A percentile compares a stretch with the other conserved stretches of the same genome.
These are phyloP conservation scores for Peronospora farinosa DNA, from an alignment of 352 stramenopile genomes.

Conservation along the genomic window DNA sequence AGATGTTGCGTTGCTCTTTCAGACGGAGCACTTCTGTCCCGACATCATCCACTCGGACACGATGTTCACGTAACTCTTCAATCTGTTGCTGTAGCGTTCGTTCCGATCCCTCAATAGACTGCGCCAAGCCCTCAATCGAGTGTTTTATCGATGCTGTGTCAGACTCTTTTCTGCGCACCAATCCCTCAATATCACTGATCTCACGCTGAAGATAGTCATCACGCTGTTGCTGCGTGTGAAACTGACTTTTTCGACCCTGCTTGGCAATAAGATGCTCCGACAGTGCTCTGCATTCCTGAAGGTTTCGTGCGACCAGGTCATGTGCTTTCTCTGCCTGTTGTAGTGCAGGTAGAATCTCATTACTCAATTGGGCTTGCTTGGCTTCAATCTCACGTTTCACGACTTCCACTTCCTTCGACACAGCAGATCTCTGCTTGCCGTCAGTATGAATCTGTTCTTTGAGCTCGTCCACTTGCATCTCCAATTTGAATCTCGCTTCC, in stretches of 20 bases:
- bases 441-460: conserved; percentile 53
- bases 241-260: conserved; percentile 93
- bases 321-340: conserved; percentile 53
- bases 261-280: conserved; percentile 92
- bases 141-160: conserved; percentile 39
- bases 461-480: conserved; percentile 76
- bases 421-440: conserved; percentile 31
- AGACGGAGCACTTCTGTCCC: conserved; percentile 49
- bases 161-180: conserved; percentile 53
- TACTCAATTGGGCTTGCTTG: conserved; percentile 45
- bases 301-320: conserved; percentile 73
- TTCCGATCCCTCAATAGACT: conserved; percentile 40
- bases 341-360: conserved; percentile 50
- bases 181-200: conserved; percentile 57
- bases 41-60: conserved; percentile 43
- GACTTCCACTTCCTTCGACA: conserved; percentile 46
- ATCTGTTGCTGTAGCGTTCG: conserved; percentile 38
- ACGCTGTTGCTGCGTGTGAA: conserved; percentile 88
- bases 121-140: conserved; percentile 39
- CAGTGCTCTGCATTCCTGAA: conserved; percentile 52
- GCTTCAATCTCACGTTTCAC: conserved; percentile 52
- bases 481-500: conserved; percentile 67
- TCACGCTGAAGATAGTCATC: conserved; percentile 81
- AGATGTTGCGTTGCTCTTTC: conserved; percentile 73
- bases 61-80: conserved; percentile 49